Evolutionary conservation across 139 green algal genomes (phyloP), one percentile per base, ranked within the genome.

Genomic region (Dunaliella primolecta): DNA sequence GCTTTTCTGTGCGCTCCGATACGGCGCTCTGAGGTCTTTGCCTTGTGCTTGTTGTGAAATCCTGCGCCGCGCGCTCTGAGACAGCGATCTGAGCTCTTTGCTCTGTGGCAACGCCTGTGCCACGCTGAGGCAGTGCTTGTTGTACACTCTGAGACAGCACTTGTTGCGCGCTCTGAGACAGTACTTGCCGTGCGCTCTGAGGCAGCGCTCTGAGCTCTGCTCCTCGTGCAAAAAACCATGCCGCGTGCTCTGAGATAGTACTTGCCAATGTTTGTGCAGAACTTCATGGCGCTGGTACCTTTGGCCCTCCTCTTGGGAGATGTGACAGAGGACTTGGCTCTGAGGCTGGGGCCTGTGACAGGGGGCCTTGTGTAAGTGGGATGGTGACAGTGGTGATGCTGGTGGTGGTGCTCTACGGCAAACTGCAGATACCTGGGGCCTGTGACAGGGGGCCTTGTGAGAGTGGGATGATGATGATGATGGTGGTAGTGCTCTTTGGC

Each of bases 281-380:
- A 97, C 89, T 97, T 98, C 83, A n/a, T 95, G 3, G 86, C 92
- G 0, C 91, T 98, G 32, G 84, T 98, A 7, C 95, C 95, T 0
- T 89, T 98, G 46, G 95, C 95, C 0, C 91, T 98, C 25, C 88
- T 98, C 81, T 91, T 98, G 78, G 95, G 95, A 0, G 94, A 97
- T 84, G 85, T 97, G 31, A 98, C 95, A 0, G 95, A 98, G 88
- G 95, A 98, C 75, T 88, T 98, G 70, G 94, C 94, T 0, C 80
- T 96, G 32, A 87, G 95, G 0, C 96, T 96, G 81, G 94, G 94
- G 0, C 89, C 96, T 55, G 80, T 89, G 23, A 78, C 82, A 0
- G 86, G 86, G 25, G 86, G 86, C 1, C 78, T 89, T 64, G 46
- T 64, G 46, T 64, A 15, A 64, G 46, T 64, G 7, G 46, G 15